These are phyloP conservation scores for Durotheca rogersii DNA, from an alignment of 495 filamentous ascomycete genomes.

Conservation along the genomic window DNA sequence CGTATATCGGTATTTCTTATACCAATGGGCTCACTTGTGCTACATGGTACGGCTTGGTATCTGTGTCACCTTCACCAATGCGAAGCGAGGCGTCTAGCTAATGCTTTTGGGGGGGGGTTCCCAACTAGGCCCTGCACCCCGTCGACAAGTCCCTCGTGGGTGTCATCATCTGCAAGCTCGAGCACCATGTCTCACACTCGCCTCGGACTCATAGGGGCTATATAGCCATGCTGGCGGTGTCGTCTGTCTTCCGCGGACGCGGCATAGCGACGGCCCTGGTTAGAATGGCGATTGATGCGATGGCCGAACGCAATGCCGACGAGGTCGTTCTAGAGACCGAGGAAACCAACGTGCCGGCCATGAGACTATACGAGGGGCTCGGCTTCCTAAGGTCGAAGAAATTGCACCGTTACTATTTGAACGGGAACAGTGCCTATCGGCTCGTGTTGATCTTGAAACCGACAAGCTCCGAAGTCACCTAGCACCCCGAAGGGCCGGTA, in stretches of 20 bases:
- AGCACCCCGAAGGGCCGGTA: slow-evolving; percentile 22
- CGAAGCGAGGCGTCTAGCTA: not conserved
- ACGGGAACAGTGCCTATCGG: slow-evolving; percentile 91
- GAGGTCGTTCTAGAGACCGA: slow-evolving; percentile 98
- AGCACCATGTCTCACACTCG: slow-evolving; percentile 70
- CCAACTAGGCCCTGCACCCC: slow-evolving; percentile 64
- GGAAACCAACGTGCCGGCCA: slow-evolving; percentile 87
- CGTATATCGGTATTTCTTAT: slow-evolving; percentile 97
- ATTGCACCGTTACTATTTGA: slow-evolving; percentile 93
- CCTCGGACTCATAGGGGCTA: slow-evolving; percentile 85
- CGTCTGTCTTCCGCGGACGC: slow-evolving; percentile 70
- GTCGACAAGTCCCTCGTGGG: slow-evolving; percentile 61
- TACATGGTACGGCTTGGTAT: slow-evolving; percentile 67
- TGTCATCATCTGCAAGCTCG: slow-evolving; percentile 95
- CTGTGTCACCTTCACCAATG: not conserved
- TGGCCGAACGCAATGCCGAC: slow-evolving; percentile 80
- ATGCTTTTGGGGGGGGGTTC: not conserved
- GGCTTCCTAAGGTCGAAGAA: slow-evolving; percentile 93
- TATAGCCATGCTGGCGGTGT: slow-evolving; percentile 96
- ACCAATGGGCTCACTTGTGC: slow-evolving; percentile 96
- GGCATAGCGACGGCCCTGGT: slow-evolving; percentile 94
- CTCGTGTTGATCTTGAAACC: slow-evolving; percentile 78
- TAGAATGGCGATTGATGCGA: slow-evolving; percentile 85
- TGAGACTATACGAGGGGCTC: slow-evolving; percentile 89
- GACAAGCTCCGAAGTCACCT: slow-evolving; percentile 34